Evolutionary conservation across 2,329 filamentous ascomycete genomes (phyloP), one percentile per base, ranked within the genome.

Genomic region (Talaromyces albobiverticillius): DNA sequence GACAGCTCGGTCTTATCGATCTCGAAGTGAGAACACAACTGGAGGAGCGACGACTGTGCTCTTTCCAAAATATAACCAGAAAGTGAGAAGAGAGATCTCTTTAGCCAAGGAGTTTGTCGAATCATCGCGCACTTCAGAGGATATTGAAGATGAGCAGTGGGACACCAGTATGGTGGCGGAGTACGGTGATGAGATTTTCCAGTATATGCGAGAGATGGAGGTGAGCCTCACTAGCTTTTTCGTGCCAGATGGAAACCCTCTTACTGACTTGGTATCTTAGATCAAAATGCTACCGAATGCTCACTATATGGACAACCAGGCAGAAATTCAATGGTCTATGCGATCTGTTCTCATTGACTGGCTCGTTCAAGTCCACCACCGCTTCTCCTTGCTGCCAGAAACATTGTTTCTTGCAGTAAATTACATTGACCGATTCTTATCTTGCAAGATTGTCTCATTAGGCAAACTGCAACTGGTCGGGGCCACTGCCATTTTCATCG

Each of bases 271-370:
- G 41, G 26, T 11, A 26, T 18, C 55, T 67, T 32, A 90, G 89
- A 82, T 80, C 69, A 85, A 80, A 62, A 88, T 96, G 84, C 79
- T 92, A 38, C 94, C 94, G 1, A 92, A 94, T 65, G 81, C 90
- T 3, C 84, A 94, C 69, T 99, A 99, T 79, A 99, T 99, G 93
- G 90, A 96, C 59, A 86, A 88, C 61, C 94, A 99, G 71, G 86
- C 88, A n/a, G 93, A 97, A 72, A 95, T 99, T 54, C 90, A 96
- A 69, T 99, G 94, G 94, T 96, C 92, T 2, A 99, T 97, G 94
- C 90, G 94, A 45, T 88, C 91, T 5, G 90, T 97, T 20, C 80
- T 99, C 52, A 95, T 99, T 86, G 94, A 97, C 72, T 99, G 94
- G 94, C 81, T 99, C 41, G 88, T 97, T 45, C 92, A 99, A 71